phyloP scores from a whole-genome alignment of 164 flowering plant species.

The Stephania cephalantha region DNA sequence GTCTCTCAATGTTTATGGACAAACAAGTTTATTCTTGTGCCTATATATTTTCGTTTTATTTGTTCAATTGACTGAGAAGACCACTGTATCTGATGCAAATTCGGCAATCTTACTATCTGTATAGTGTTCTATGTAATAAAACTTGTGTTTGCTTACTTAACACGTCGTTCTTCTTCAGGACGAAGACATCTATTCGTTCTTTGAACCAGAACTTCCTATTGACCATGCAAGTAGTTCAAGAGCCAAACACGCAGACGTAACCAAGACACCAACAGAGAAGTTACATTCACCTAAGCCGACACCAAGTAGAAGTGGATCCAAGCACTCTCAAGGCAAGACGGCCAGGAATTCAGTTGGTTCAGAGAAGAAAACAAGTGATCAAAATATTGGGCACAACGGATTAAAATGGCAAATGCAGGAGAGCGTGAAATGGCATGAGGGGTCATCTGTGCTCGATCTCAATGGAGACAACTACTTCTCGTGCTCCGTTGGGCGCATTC shows the following conservation, averaged over 20 bases:
- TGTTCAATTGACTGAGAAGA: not conserved
- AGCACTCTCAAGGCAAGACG: slow-evolving; percentile 34
- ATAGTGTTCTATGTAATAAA: not conserved
- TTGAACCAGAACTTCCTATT: slow-evolving; percentile 72
- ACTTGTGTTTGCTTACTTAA: not conserved
- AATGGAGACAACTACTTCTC: slow-evolving; percentile 80
- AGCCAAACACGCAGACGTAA: slow-evolving; percentile 33
- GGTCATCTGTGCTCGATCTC: slow-evolving; percentile 72
- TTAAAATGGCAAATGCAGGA: slow-evolving; percentile 26
- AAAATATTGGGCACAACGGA: slow-evolving; percentile 10
- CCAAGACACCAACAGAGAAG: slow-evolving; percentile 33
- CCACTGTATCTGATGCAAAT: not conserved
- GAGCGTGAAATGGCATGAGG: slow-evolving; percentile 34
- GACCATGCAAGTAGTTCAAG: slow-evolving; percentile 29
- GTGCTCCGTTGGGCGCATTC: slow-evolving; percentile 62
- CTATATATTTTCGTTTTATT: not conserved
- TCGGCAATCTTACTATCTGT: not conserved
- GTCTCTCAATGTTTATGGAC: too few relatives aligned
- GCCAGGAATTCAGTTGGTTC: slow-evolving; percentile 22
- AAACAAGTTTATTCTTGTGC: not conserved
- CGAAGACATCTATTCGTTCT: slow-evolving; percentile 75
- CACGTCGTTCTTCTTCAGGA: slow-evolving; percentile 38
- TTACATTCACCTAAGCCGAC: slow-evolving; percentile 35
- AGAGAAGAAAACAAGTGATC: slow-evolving; percentile 33
- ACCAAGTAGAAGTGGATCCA: slow-evolving; percentile 39